Evolutionary conservation across 495 filamentous ascomycete species (phyloP).

Genomic region (Echria macrotheca): DNA sequence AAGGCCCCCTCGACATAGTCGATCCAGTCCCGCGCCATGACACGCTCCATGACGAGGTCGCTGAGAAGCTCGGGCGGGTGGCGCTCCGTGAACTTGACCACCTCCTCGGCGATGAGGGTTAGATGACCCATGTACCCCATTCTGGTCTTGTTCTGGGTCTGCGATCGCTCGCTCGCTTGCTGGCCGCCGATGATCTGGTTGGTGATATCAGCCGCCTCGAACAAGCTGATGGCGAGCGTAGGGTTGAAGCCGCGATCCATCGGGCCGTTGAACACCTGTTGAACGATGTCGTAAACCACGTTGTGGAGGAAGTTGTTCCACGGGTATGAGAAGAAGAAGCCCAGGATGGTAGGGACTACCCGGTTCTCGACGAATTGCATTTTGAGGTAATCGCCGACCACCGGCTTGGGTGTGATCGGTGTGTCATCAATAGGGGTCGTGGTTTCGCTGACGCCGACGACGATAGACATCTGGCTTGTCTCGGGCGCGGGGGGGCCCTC

Average conservation of each 20-base stretch:
- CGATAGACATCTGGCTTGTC: slow-evolving; percentile 16
- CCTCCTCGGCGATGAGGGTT: slow-evolving; percentile 95
- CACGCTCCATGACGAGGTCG: slow-evolving; percentile 77
- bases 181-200: slow-evolving; percentile 90
- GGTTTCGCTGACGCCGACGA: slow-evolving; percentile 12
- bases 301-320: slow-evolving; percentile 99
- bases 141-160: slow-evolving; percentile 75
- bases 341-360: slow-evolving; percentile 93
- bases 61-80: slow-evolving; percentile 85
- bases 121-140: slow-evolving; percentile 98
- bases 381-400: slow-evolving; percentile 96
- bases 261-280: slow-evolving; percentile 97
- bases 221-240: slow-evolving; percentile 86
- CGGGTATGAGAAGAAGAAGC: slow-evolving; percentile 97
- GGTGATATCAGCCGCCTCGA: slow-evolving; percentile 83
- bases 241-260: slow-evolving; percentile 96
- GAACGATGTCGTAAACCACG: slow-evolving; percentile 97
- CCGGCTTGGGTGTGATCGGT: slow-evolving; percentile 48
- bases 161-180: slow-evolving; percentile 73
- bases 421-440: slow-evolving; percentile 12
- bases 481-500: slow-evolving; percentile 2
- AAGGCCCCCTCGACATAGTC: slow-evolving; percentile 93
- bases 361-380: slow-evolving; percentile 92
- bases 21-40: slow-evolving; percentile 83
- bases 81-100: slow-evolving; percentile 96